Evolutionary conservation across 1,284 basidiomycete genomes (phyloP).

Genomic region (Salmacisia buchloeana): DNA sequence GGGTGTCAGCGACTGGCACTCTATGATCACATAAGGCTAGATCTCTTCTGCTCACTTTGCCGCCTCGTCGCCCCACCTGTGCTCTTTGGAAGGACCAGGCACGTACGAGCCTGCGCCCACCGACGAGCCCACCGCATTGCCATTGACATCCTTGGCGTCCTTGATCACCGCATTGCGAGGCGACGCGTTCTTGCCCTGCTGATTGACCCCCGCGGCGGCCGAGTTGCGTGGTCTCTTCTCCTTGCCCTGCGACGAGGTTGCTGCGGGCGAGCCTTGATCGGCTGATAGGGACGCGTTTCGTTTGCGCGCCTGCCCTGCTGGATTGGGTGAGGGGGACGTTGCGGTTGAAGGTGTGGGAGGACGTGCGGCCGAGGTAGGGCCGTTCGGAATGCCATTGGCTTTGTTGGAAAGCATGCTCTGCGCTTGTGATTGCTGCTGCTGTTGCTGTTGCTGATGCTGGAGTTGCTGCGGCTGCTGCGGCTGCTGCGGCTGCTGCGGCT

Average conservation of each 20-base stretch:
- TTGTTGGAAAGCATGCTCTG: not conserved
- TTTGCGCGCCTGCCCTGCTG: not conserved
- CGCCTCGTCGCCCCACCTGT: constrained; percentile 39
- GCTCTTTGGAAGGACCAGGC: constrained; percentile 13
- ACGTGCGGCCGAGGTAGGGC: constrained; percentile 1
- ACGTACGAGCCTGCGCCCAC: constrained; percentile 9
- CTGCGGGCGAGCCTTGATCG: constrained; percentile 2
- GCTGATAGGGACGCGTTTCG: not conserved
- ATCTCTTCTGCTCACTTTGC: constrained; percentile 27
- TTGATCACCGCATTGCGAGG: too few relatives aligned
- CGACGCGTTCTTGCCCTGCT: constrained; percentile 5
- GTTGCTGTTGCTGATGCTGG: constrained; percentile 15
- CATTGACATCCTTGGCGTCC: constrained; percentile 6
- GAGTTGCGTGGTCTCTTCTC: constrained; percentile 6
- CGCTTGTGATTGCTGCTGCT: constrained; percentile 12
- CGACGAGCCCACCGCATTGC: not conserved
- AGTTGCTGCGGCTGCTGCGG: constrained; percentile 16
- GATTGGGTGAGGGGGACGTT: not conserved
- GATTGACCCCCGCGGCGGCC: not conserved
- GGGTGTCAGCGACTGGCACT: too few relatives aligned
- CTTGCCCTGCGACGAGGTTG: constrained; percentile 13
- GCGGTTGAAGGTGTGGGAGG: not conserved
- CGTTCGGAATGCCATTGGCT: constrained; percentile 1
- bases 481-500: constrained; percentile 16
- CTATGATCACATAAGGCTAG: too few relatives aligned